These are phyloP conservation scores for Aspergillus affinis DNA, from an alignment of 495 filamentous ascomycete species.

Conservation along the genomic window DNA sequence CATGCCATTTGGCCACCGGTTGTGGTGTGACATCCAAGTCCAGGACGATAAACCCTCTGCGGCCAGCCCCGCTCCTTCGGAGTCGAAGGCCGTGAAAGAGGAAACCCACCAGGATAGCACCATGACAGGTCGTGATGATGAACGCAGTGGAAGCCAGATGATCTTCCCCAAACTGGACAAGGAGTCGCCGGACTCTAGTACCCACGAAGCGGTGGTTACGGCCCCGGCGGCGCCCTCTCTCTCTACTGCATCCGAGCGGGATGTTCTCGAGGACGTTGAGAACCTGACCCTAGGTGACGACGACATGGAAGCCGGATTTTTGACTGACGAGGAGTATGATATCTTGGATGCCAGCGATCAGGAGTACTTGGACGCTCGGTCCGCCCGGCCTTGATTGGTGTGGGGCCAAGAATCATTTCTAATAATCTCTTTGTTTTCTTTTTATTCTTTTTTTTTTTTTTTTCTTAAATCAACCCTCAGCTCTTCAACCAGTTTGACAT, in stretches of 20 bases:
- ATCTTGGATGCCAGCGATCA: slow-evolving; percentile 94
- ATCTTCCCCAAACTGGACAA: slow-evolving; percentile 97
- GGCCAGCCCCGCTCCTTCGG: neutral
- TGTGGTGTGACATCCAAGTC: slow-evolving; percentile 93
- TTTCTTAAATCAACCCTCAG: neutral
- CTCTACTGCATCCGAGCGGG: slow-evolving; percentile 47
- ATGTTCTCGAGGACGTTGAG: slow-evolving; percentile 67
- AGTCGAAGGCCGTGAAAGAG: neutral
- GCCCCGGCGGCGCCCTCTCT: slow-evolving; percentile 33
- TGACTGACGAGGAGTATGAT: slow-evolving; percentile 98
- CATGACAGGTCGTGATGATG: neutral
- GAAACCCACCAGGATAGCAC: neutral
- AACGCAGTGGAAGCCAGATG: slow-evolving; percentile 66
- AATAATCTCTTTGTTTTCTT: neutral
- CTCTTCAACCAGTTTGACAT: neutral
- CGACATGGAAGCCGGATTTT: slow-evolving; percentile 63
- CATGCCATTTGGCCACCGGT: slow-evolving; percentile 79
- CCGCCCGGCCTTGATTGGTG: slow-evolving; percentile 28
- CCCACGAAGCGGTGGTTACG: slow-evolving; percentile 56
- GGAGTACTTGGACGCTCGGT: slow-evolving; percentile 61
- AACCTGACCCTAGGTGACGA: slow-evolving; percentile 62
- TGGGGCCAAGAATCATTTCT: neutral
- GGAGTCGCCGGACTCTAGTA: slow-evolving; percentile 81
- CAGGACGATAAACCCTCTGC: slow-evolving; percentile 25
- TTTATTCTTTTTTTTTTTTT: slow-evolving; percentile 1